These are phyloP conservation scores for Fusarium praegraminearum DNA, from an alignment of 2,329 filamentous ascomycete genomes.

Conservation along the genomic window DNA sequence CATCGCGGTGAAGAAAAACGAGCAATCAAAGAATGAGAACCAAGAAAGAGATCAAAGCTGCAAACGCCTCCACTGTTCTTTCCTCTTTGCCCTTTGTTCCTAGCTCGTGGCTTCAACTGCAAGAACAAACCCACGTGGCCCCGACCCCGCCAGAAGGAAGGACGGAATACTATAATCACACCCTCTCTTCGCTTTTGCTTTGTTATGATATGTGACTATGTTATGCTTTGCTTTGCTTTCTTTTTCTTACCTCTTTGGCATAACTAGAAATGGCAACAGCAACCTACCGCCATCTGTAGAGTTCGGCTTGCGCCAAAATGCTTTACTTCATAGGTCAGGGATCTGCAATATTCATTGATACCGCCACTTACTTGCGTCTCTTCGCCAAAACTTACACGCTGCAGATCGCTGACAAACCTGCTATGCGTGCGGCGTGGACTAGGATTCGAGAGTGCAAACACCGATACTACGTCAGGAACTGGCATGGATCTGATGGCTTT, in stretches of 20 bases:
- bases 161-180: slow-evolving; percentile 24
- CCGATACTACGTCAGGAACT: neutral
- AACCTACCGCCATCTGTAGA: neutral
- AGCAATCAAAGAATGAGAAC: neutral
- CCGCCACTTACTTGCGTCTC: slow-evolving; percentile 11
- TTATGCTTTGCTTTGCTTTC: no score
- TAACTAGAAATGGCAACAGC: no score
- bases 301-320: neutral
- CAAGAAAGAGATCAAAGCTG: slow-evolving; percentile 9
- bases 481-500: slow-evolving; percentile 8
- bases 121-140: slow-evolving; percentile 49
- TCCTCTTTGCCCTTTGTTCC: slow-evolving; percentile 42
- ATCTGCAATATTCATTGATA: slow-evolving; percentile 19
- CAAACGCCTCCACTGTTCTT: slow-evolving; percentile 40
- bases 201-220: no score
- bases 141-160: slow-evolving; percentile 33
- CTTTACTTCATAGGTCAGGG: neutral
- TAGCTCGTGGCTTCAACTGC: slow-evolving; percentile 41
- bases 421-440: neutral
- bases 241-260: no score
- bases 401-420: slow-evolving; percentile 11
- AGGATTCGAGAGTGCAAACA: neutral
- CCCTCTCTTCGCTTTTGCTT: slow-evolving; percentile 11
- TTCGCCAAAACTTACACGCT: slow-evolving; percentile 1
- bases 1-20: neutral